Evolutionary conservation across 2,329 filamentous ascomycete species (phyloP), one percentile per base, ranked within the genome.

Genomic region (Balansia obtecta): DNA sequence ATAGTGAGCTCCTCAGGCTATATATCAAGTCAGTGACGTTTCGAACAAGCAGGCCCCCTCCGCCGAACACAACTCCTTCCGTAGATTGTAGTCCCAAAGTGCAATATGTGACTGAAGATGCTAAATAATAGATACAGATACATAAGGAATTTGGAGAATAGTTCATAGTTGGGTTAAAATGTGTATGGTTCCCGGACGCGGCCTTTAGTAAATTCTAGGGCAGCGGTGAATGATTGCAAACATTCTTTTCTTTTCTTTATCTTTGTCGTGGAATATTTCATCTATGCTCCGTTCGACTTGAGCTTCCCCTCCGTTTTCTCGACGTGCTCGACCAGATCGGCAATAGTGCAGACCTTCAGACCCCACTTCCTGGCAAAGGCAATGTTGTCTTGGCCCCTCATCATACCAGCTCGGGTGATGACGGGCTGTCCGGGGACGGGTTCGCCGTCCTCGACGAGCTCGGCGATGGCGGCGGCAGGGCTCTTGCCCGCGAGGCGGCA

Each of bases 301-400:
- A 76, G 62, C 65, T 78, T 79, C 38, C 82, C 83, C 70, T 90
- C 83, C 39, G 75, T 82, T 72, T 81, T 83, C 67, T 93, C 85
- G 52, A 95, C 71, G 65, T 94, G 86, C 51, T 72, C 74, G 30
- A 91, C 84, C 69, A 98, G 68, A 68, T 91, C 89, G 64, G 91
- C 89, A 69, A 98, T 97, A 32, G 93, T 97, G 70, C 90, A 95
- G 52, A 95, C 88, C 73, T 86, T 93, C 58, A 98, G 73, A 4
- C 89, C 89, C 82, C 86, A 97, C 68, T 77, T 82, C 68, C 82
- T 81, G 30, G 89, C 93, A 75, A 98, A 98, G 47, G 75, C 78
- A 62, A 98, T 73, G 70, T 90, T 96, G 38, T 80, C 86, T 71
- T 95, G 88, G 55, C 88, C 81, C 58, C 89, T 73, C 82, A 97